Evolutionary conservation across 2,329 filamentous ascomycete species (phyloP).

Genomic region (Fusarium udum): DNA sequence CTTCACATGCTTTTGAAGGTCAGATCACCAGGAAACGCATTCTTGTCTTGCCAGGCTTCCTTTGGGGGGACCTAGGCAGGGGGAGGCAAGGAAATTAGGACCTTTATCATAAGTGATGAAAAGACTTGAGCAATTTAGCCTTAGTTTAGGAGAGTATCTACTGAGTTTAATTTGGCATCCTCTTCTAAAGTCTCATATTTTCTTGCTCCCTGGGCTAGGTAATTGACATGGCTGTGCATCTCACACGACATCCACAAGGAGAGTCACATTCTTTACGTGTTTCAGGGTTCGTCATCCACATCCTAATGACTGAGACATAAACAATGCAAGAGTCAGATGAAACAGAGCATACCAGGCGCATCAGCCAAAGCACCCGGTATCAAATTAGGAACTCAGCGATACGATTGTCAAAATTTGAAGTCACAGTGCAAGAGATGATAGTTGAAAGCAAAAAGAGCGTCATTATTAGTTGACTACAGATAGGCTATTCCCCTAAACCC

Average conservation of each 20-base stretch:
- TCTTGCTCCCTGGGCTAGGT: neutral
- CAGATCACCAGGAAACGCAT: neutral
- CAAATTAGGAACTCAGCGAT: neutral
- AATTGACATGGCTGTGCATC: neutral
- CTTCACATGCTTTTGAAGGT: fast-evolving
- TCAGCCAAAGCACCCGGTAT: no score
- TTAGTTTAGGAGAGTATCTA: neutral
- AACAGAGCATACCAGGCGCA: neutral
- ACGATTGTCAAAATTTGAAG: neutral
- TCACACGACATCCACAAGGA: neutral
- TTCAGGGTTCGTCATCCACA: neutral
- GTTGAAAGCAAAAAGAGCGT: neutral
- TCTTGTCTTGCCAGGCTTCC: neutral
- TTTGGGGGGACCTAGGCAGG: neutral
- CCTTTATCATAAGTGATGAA: neutral
- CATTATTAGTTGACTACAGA: constrained; percentile 13
- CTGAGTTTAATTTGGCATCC: neutral
- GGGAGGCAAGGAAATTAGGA: neutral
- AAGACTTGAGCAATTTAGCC: neutral
- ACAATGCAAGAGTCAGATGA: neutral
- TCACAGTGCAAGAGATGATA: neutral
- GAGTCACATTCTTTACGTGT: neutral
- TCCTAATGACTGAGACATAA: neutral
- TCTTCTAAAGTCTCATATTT: neutral
- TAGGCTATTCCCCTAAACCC: constrained; percentile 21